phyloP scores from a whole-genome alignment of 371 early-diverging fungal species.

The Coemansia sp. region DNA sequence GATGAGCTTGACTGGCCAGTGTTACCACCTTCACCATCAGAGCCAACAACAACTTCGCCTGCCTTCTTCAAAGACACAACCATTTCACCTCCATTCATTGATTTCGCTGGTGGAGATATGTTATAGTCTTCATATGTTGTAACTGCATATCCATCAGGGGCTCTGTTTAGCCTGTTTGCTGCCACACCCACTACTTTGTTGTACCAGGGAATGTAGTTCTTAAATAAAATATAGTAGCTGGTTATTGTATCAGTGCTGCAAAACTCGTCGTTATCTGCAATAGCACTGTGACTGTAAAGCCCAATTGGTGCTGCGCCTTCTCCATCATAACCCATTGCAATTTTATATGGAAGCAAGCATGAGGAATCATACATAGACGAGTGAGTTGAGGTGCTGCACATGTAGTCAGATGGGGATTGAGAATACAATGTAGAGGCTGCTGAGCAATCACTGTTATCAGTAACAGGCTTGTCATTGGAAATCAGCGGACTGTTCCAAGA shows the following conservation, averaged over 20 bases:
- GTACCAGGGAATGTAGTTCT: slow-evolving; percentile 6
- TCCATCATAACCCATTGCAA: not conserved
- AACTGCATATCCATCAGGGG: slow-evolving; percentile 4
- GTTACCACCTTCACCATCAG: not conserved
- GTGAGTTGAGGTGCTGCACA: slow-evolving; percentile 6
- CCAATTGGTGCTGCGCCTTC: slow-evolving; percentile 8
- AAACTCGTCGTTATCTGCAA: slow-evolving; percentile 5
- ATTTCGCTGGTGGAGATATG: not conserved
- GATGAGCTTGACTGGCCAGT: not conserved
- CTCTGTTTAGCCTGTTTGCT: not conserved
- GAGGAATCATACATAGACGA: not conserved
- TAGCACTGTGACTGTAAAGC: slow-evolving; percentile 17
- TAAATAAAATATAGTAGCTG: slow-evolving; percentile 9
- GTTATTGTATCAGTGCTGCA: slow-evolving; percentile 3
- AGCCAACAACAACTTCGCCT: not conserved
- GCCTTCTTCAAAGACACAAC: not conserved
- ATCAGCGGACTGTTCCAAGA: slow-evolving; percentile 5
- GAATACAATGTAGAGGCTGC: slow-evolving; percentile 5
- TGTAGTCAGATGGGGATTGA: not conserved
- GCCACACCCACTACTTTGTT: not conserved
- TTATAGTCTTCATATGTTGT: not conserved
- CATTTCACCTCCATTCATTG: not conserved
- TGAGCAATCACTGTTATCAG: not conserved
- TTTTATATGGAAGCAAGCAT: slow-evolving; percentile 15
- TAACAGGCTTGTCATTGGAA: not conserved